Conservation (phyloP, 2,329 filamentous ascomycete genomes). For the Fusarium odoratissimum region DNA sequence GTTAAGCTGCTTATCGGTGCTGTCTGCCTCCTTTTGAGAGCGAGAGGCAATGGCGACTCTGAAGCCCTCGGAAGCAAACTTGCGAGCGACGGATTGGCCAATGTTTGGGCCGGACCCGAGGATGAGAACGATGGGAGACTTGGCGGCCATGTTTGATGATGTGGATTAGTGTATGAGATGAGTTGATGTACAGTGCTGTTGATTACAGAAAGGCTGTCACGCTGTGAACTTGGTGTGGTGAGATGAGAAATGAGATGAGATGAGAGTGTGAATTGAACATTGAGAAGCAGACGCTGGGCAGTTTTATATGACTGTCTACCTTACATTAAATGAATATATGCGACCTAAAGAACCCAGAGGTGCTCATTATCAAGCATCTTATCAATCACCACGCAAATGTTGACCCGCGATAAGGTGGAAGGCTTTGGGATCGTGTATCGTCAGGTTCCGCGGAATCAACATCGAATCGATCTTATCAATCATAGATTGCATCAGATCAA, state of each 20-base stretch:
- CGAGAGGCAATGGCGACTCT: slow-evolving; percentile 44
- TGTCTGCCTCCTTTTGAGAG: slow-evolving; percentile 33
- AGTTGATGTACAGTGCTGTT: not conserved
- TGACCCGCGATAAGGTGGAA: not conserved
- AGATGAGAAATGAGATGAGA: not conserved
- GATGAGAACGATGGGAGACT: slow-evolving; percentile 36
- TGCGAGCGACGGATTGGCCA: slow-evolving; percentile 36
- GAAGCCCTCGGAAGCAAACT: slow-evolving; percentile 43
- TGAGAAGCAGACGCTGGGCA: rapidly evolving
- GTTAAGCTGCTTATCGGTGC: slow-evolving; percentile 44
- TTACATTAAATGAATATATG: rapidly evolving
- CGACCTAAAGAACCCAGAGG: rapidly evolving
- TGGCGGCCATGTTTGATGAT: not conserved
- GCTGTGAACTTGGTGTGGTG: rapidly evolving
- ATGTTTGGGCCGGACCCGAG: slow-evolving; percentile 44
- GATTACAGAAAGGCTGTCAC: no score
- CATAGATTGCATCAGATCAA: rapidly evolving
- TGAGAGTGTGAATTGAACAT: rapidly evolving
- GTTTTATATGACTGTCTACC: not conserved
- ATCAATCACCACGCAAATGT: not conserved
- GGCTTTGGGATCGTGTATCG: rapidly evolving
- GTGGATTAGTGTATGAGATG: rapidly evolving
- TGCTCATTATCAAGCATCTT: not conserved
- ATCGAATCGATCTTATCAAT: not conserved
- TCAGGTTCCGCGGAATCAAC: not conserved